Evolutionary conservation across 2,329 filamentous ascomycete genomes (phyloP).

Genomic region (Trichophyton schoenleinii): DNA sequence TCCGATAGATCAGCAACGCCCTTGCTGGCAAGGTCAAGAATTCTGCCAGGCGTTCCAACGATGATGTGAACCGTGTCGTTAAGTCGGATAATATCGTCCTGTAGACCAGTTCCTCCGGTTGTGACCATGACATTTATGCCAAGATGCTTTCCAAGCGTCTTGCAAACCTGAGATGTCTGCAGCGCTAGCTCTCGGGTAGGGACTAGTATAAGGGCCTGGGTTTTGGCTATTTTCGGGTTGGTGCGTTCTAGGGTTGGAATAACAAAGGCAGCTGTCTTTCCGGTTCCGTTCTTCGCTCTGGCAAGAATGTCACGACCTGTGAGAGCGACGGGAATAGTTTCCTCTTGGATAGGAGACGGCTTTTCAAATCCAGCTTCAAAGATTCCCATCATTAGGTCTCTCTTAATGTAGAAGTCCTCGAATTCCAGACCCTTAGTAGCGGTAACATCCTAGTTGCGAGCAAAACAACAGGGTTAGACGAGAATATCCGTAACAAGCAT

Average conservation of each 20-base stretch:
- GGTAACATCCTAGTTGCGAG: slow-evolving; percentile 67
- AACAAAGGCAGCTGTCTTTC: slow-evolving; percentile 95
- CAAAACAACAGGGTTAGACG: slow-evolving; percentile 2
- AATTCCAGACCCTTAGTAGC: slow-evolving; percentile 96
- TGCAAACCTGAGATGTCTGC: slow-evolving; percentile 98
- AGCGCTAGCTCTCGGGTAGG: slow-evolving; percentile 93
- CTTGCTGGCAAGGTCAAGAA: slow-evolving; percentile 91
- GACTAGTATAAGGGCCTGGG: slow-evolving; percentile 90
- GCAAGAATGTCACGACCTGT: slow-evolving; percentile 92
- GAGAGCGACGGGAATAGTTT: slow-evolving; percentile 91
- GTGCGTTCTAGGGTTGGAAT: slow-evolving; percentile 91
- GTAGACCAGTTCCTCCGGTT: slow-evolving; percentile 85
- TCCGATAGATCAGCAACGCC: slow-evolving; percentile 90
- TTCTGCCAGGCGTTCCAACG: slow-evolving; percentile 91
- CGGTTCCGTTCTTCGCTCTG: slow-evolving; percentile 94
- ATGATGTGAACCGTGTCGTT: slow-evolving; percentile 94
- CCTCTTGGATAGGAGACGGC: slow-evolving; percentile 97
- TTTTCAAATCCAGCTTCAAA: slow-evolving; percentile 99
- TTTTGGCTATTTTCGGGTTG: slow-evolving; percentile 92
- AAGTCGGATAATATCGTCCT: slow-evolving; percentile 91
- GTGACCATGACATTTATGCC: slow-evolving; percentile 99
- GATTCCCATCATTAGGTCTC: slow-evolving; percentile 95
- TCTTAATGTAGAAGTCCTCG: slow-evolving; percentile 90
- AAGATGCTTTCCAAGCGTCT: slow-evolving; percentile 92
- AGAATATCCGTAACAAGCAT: not conserved